Evolutionary conservation across 2,329 filamentous ascomycete species (phyloP).

Genomic region (Akanthomyces dipterigenus): DNA sequence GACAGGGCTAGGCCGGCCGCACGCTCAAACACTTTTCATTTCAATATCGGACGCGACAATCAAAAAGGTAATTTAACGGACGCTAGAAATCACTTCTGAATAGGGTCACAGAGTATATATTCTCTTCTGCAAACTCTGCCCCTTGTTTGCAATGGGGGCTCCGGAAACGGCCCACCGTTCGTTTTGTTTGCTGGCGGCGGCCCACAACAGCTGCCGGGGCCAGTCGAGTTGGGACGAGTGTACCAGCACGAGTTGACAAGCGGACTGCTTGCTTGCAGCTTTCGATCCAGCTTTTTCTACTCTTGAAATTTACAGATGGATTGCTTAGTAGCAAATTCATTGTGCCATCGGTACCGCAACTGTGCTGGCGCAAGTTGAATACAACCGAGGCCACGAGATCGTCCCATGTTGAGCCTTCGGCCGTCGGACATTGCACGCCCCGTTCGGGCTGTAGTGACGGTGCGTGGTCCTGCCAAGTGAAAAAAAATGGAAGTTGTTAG

Average conservation of each 20-base stretch:
- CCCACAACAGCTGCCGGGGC: background rate
- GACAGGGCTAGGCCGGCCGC: background rate
- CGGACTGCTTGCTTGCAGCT: too few species aligned
- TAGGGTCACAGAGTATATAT: too few species aligned
- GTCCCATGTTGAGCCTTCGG: background rate
- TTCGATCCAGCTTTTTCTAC: background rate
- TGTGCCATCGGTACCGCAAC: too few species aligned
- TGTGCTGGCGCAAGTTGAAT: too few species aligned
- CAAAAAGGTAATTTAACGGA: background rate
- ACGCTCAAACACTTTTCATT: background rate
- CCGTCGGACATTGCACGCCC: background rate
- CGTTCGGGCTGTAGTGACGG: too few species aligned
- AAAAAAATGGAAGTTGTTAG: conserved; percentile 3
- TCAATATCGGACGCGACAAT: too few species aligned
- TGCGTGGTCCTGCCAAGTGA: background rate
- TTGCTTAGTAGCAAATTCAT: too few species aligned
- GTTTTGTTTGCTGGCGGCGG: background rate
- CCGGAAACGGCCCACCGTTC: background rate
- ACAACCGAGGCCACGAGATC: too few species aligned
- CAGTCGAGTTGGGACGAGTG: background rate
- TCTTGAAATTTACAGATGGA: background rate
- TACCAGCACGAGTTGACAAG: background rate
- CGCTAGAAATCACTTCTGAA: background rate
- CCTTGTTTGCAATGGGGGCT: background rate
- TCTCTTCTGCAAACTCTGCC: too few species aligned